Base-by-base conservation (phyloP, 2,329 filamentous ascomycete genomes). In the Pseudogymnoascus sp. region DNA sequence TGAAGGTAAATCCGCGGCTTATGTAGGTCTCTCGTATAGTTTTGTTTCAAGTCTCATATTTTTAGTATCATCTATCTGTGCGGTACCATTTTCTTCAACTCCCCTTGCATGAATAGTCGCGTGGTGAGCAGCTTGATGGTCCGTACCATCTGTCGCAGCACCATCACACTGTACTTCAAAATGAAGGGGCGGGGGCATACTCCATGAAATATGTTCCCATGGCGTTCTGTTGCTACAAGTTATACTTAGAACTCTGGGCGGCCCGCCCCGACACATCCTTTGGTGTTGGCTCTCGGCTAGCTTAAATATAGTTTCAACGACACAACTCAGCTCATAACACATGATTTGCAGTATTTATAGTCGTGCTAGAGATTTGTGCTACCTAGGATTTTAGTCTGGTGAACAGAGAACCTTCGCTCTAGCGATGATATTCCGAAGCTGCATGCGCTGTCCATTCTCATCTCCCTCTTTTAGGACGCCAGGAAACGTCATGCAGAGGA, bases 331-430 rank as follows among this genome's bases (percentile, higher is more conserved):
- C 14, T 39, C 11, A n/a, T 14, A 37, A n/a, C 31, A n/a, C 31
- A 19, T 34, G 10, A 21, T 36, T 39, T 16, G 14, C 28, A 60
- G 16, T 61, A 39, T 36, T 61, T 25, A 16, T 61, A 39, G 57
- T 36, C 10, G 13, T 16, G 13, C 19, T 21, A 11, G 11, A 25
- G 11, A 60, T 37, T 36, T 21, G 13, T 37, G 10, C 6, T 21
- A n/a, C 10, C 31, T 61, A 25, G 14, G 7, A 19, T 63, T 62
- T 71, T 68, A 73, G 62, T 73, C 72, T 34, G 71, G 69, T 34
- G 69, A 68, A 63, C 86, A 88, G 60, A 89, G 74, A 4, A 90
- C 86, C 69, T 82, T 83, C n/a, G 85, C 84, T 75, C 88, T 89
- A 65, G 82, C 77, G 67, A 90, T 83, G 54, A 89, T 79, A 71